Conservation (phyloP, 2,329 filamentous ascomycete species). For the Neofusicoccum cordaticola region DNA sequence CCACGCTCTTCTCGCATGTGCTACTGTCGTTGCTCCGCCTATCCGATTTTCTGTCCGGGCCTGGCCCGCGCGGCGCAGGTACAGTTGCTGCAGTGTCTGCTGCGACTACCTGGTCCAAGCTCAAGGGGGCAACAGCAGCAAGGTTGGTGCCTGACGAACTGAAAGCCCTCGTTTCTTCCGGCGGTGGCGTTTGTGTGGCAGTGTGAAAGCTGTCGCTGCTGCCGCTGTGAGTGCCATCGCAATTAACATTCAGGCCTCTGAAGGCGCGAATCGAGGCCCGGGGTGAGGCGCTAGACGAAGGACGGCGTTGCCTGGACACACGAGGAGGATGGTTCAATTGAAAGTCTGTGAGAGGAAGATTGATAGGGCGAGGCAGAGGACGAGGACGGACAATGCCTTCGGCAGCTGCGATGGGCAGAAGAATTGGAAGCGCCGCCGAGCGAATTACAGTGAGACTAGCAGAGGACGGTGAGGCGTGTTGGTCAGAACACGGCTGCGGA, state of each 20-base stretch:
- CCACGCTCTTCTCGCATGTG: not conserved
- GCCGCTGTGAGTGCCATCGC: not conserved
- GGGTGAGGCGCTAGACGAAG: not conserved
- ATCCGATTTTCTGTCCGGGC: not conserved
- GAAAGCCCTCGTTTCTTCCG: not conserved
- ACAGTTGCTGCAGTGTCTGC: not conserved
- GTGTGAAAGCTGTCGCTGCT: conserved; percentile 3
- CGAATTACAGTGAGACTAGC: conserved; percentile 7
- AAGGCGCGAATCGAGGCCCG: not conserved
- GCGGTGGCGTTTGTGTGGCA: not conserved
- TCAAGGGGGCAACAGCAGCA: not conserved
- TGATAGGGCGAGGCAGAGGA: conserved; percentile 27
- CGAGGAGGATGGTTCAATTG: conserved; percentile 12
- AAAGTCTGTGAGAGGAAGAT: conserved; percentile 30
- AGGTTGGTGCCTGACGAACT: not conserved
- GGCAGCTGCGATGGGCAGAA: conserved; percentile 37
- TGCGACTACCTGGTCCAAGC: not conserved
- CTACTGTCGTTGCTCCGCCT: not conserved
- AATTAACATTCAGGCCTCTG: not conserved
- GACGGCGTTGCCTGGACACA: not conserved
- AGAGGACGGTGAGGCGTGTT: not conserved
- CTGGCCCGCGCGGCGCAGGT: not conserved
- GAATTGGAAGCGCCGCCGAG: conserved; percentile 35
- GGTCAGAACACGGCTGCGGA: not conserved
- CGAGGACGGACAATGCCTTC: conserved; percentile 32